Percentiles rank a stretch among this genome's conserved stretches.
Conservation (phyloP, 305 asterid species). For the Solanum hybrid region DNA sequence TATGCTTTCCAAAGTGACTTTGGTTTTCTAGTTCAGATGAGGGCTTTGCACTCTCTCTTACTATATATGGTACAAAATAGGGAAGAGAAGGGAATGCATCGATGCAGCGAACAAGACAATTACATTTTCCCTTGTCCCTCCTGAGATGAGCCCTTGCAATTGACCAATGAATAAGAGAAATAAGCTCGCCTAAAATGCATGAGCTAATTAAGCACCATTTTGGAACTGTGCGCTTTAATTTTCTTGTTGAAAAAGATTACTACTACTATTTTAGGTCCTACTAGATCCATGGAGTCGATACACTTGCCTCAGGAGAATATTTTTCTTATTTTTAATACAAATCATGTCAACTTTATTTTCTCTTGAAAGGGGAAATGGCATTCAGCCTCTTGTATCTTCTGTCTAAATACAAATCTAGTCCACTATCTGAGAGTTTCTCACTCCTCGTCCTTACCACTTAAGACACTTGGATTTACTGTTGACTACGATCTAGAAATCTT, state of each 20-base stretch:
- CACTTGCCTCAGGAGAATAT: not conserved
- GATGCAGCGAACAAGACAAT: not conserved
- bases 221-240: not conserved
- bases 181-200: not conserved
- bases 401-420: not conserved
- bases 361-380: not conserved
- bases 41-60: too few species aligned
- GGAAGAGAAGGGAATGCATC: not conserved
- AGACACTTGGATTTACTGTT: not conserved
- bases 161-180: not conserved
- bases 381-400: not conserved
- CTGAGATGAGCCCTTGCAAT: not conserved
- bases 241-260: not conserved
- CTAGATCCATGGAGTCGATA: not conserved
- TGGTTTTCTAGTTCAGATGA: not conserved
- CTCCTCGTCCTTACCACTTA: not conserved
- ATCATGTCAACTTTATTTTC: not conserved
- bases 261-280: not conserved
- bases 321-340: not conserved
- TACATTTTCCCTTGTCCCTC: not conserved
- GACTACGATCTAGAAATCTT: not conserved
- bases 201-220: not conserved
- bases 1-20: not conserved
- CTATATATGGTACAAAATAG: too few species aligned
- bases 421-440: not conserved